Conservation (phyloP, 768 basidiomycete species). For the Boletellus ananiceps region DNA sequence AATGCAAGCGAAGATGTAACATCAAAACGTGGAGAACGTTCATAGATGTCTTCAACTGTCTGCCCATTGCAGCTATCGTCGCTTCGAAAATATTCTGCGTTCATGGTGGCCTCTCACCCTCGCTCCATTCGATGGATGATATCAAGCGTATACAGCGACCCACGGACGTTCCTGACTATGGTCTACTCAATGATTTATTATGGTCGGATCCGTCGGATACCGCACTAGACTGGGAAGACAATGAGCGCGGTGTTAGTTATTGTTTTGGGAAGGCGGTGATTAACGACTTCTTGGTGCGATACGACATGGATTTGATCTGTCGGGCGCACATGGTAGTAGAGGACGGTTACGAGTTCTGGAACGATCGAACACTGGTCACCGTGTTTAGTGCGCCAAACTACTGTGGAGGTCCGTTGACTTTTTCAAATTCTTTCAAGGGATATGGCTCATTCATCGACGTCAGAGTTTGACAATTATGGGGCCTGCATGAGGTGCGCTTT, state of each 20-base stretch:
- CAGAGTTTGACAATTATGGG: conserved; percentile 94
- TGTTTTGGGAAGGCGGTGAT: conserved; percentile 98
- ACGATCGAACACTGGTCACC: conserved; percentile 95
- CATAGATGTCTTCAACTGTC: conserved; percentile 98
- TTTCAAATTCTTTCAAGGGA: not conserved
- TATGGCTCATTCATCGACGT: conserved; percentile 15
- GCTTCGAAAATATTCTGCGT: conserved; percentile 99
- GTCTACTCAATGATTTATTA: conserved; percentile 91
- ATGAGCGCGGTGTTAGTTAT: conserved; percentile 97
- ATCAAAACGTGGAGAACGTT: conserved; percentile 99
- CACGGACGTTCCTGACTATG: conserved; percentile 98
- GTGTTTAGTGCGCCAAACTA: conserved; percentile 99
- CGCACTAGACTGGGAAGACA: conserved; percentile 98
- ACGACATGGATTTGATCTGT: conserved; percentile 99
- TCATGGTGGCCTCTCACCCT: conserved; percentile 92
- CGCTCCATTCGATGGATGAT: conserved; percentile 94
- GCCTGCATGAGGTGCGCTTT: conserved; percentile 81
- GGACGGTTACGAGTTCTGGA: conserved; percentile 99
- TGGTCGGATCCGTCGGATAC: conserved; percentile 99
- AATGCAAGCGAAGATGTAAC: conserved; percentile 98
- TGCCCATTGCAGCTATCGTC: conserved; percentile 97
- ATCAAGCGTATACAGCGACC: conserved; percentile 97
- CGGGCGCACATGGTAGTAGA: conserved; percentile 99
- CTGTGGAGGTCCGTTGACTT: conserved; percentile 74
- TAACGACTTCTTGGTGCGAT: conserved; percentile 89